Conservation (phyloP, 2,329 filamentous ascomycete species). For the Curvularia eragrostidis region DNA sequence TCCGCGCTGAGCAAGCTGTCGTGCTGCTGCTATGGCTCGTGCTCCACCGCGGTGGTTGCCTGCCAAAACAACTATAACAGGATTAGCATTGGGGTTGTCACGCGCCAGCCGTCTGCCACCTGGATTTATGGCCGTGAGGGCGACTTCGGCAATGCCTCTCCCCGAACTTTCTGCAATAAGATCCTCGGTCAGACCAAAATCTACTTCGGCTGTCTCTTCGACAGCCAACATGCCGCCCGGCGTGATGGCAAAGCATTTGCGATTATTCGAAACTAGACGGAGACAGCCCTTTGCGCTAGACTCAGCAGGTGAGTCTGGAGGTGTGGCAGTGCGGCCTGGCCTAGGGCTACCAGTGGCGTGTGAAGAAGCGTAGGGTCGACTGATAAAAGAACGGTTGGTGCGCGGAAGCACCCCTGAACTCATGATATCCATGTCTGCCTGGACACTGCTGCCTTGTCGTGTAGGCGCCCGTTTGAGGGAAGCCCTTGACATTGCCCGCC, state of each 20-base stretch:
- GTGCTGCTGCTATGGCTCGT: constrained; percentile 81
- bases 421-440: constrained; percentile 46
- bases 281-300: constrained; percentile 49
- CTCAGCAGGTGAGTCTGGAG: constrained; percentile 48
- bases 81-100: constrained; percentile 56
- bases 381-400: constrained; percentile 41
- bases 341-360: constrained; percentile 48
- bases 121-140: constrained; percentile 69
- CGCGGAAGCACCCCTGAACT: constrained; percentile 42
- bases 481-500: constrained; percentile 50
- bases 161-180: constrained; percentile 93
- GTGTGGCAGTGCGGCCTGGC: constrained; percentile 41
- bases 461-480: constrained; percentile 49
- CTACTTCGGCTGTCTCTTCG: constrained; percentile 87
- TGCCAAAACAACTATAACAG: constrained; percentile 77
- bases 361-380: constrained; percentile 46
- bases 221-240: constrained; percentile 89
- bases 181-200: constrained; percentile 85
- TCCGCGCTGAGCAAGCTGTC: constrained; percentile 85
- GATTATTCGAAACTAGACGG: constrained; percentile 61
- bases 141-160: constrained; percentile 84
- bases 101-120: constrained; percentile 63
- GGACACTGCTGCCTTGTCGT: constrained; percentile 51
- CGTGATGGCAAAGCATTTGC: constrained; percentile 64
- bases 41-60: constrained; percentile 94